phyloP scores from a whole-genome alignment of 139 green algal species.

The Picochlorum sp. region DNA sequence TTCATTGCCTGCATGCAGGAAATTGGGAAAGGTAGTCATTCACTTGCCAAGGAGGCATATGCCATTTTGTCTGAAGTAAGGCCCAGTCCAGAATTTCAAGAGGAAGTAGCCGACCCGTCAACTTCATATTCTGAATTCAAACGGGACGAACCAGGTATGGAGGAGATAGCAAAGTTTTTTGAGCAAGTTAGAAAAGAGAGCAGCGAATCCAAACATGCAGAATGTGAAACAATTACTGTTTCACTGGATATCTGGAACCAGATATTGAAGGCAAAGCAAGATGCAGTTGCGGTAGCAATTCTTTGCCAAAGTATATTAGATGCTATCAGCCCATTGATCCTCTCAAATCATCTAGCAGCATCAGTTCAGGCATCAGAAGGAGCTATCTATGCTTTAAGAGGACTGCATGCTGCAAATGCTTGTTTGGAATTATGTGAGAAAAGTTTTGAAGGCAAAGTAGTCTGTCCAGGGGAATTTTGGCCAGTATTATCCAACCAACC shows the following conservation, averaged over 20 bases:
- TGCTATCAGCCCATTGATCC: slow-evolving; percentile 36
- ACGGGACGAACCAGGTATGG: background rate
- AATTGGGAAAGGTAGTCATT: slow-evolving; percentile 16
- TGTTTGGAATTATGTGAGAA: slow-evolving; percentile 14
- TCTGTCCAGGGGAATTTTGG: slow-evolving; percentile 21
- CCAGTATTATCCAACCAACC: slow-evolving; percentile 33
- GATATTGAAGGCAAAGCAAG: background rate
- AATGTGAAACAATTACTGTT: background rate
- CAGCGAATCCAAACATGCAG: background rate
- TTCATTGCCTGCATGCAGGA: slow-evolving; percentile 40
- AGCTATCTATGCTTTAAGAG: slow-evolving; percentile 14
- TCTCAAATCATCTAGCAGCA: slow-evolving; percentile 31
- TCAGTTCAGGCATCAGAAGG: slow-evolving; percentile 36
- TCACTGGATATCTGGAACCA: background rate
- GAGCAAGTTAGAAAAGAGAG: background rate
- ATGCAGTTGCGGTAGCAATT: slow-evolving; percentile 20
- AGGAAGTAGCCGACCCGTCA: no score
- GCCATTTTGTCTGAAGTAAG: no score
- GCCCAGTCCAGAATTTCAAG: no score
- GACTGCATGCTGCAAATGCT: slow-evolving; percentile 7
- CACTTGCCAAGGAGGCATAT: slow-evolving; percentile 11
- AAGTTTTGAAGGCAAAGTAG: slow-evolving; percentile 6
- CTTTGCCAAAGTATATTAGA: slow-evolving; percentile 43
- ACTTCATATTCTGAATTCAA: no score
- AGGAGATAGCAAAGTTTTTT: slow-evolving; percentile 26